phyloP scores from a whole-genome alignment of 1,284 basidiomycete species.

The Melampsora abietis-canadensis region DNA sequence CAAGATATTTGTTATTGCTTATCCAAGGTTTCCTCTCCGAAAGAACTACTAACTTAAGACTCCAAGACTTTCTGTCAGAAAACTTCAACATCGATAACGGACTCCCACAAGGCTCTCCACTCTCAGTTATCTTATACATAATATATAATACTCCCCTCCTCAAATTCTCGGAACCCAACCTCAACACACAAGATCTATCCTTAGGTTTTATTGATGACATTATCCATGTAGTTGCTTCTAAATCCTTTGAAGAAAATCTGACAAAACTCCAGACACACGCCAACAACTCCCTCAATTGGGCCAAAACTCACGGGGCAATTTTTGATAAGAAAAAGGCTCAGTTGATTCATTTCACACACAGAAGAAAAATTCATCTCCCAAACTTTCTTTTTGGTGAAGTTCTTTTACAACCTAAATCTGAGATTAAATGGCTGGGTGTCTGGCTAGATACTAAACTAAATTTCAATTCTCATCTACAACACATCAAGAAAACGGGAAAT shows the following conservation, averaged over 20 bases:
- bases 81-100: neutral
- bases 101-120: slow-evolving; percentile 1
- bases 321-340: slow-evolving; percentile 17
- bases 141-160: neutral
- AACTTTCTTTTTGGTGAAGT: neutral
- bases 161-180: no score
- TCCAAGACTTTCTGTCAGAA: neutral
- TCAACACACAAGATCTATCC: no score
- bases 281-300: neutral
- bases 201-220: slow-evolving; percentile 23
- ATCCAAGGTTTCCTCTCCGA: neutral
- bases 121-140: slow-evolving; percentile 7
- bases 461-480: slow-evolving; percentile 4
- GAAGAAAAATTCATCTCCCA: neutral
- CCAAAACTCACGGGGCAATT: slow-evolving; percentile 1
- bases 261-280: neutral
- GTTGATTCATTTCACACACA: neutral
- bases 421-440: no score
- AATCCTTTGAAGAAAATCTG: neutral
- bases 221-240: neutral
- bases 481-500: neutral
- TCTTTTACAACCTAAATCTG: neutral
- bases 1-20: neutral
- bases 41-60: neutral
- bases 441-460: slow-evolving; percentile 14